Base-by-base conservation (phyloP, 1,139 yeast species). In the Hanseniaspora uvarum region DNA sequence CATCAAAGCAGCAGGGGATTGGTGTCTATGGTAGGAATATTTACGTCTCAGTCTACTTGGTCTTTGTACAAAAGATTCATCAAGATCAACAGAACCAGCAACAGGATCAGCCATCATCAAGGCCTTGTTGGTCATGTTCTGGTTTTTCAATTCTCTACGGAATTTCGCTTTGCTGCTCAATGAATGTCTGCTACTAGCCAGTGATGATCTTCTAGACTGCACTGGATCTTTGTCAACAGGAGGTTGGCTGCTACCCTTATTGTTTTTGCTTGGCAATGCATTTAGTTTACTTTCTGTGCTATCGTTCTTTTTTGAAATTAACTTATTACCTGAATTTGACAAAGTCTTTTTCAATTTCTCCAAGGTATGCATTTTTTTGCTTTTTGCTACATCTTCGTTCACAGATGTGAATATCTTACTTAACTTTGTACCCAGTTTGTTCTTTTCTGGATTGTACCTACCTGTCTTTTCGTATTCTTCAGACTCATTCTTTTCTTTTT, bases 341-440 rank as follows among this genome's bases (percentile, higher is more conserved):
- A 30, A 7, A 33, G 55, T 30, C 23, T 26, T 34, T 11, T 41
- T 41, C 16, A 41, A 18, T 18, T 1, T 41, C 1, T 18, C 34
- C 5, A 41, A 16, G 4, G 21, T 11, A 10, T 5, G 14, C 18
- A 6, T 10, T 55, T 47, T 5, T 52, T 16, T 24, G 14, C 43
- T 36, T 28, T 43, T 56, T 21, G 49, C 53, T 11, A 59, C 49
- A 11, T 45, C 48, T n/a, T 45, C 48, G 14, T 33, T 41, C n/a
- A 63, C 37, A 52, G 52, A 58, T 1, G 69, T 61, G 1, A 71
- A 52, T 0, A 63, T 69, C 52, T 61, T 63, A 38, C 63, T 68
- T 38, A 72, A 53, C 16, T 61, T 58, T 4, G 70, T 64, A 4
- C 73, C 71, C 18, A 70, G 58, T 40, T 63, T 67, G 53, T 67